Evolutionary conservation across 768 basidiomycete species (phyloP).

Genomic region (Calocybe cyanea): DNA sequence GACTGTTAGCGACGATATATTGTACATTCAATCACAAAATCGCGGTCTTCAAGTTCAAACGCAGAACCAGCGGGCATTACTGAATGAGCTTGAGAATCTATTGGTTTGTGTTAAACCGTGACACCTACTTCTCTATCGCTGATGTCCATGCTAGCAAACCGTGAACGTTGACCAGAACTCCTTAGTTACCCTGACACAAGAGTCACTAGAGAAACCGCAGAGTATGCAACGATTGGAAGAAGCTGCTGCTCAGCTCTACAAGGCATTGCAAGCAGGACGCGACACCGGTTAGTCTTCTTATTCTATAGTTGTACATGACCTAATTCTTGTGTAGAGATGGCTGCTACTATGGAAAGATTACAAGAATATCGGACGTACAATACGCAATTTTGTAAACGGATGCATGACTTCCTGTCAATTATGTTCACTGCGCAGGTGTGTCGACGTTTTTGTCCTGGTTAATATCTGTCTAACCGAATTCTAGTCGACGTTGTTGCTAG

Average conservation of each 20-base stretch:
- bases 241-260: constrained; percentile 88
- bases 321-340: constrained; percentile 63
- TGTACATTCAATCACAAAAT: constrained; percentile 93
- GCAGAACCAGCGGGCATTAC: constrained; percentile 85
- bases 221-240: constrained; percentile 79
- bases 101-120: constrained; percentile 36
- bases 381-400: constrained; percentile 86
- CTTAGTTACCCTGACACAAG: constrained; percentile 77
- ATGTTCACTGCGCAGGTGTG: constrained; percentile 88
- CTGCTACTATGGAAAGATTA: constrained; percentile 92
- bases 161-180: constrained; percentile 86
- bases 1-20: constrained; percentile 95
- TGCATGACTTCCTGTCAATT: constrained; percentile 86
- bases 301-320: constrained; percentile 6
- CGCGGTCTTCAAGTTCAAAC: constrained; percentile 96
- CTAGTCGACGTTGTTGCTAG: constrained; percentile 67
- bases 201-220: constrained; percentile 75
- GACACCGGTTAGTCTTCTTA: constrained; percentile 64
- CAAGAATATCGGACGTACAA: constrained; percentile 91
- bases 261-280: constrained; percentile 84
- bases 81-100: constrained; percentile 84
- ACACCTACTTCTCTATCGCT: neutral
- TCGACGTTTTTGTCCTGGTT: constrained; percentile 3
- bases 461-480: neutral
- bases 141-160: constrained; percentile 60